Evolutionary conservation across 352 stramenopile species (phyloP), one percentile per base, ranked within the genome.

Genomic region (Globisporangium sylvaticum): DNA sequence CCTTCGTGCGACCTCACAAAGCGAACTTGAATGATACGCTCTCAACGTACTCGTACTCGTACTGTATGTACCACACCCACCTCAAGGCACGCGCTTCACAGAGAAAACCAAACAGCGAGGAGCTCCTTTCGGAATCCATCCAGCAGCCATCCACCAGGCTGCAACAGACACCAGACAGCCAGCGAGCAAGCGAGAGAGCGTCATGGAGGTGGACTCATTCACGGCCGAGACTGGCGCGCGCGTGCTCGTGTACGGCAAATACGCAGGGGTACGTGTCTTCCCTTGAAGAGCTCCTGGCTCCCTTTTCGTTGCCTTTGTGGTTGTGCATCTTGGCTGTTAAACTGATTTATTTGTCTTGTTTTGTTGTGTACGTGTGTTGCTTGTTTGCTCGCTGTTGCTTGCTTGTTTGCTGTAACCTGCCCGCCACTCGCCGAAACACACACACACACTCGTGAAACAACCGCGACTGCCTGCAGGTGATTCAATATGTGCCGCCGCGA

Each of bases 161-260:
- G 32, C 32, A n/a, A n/a, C 8, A 46, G 14, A n/a, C 39, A 46
- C 42, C 42, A 12, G 18, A 50, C 42, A 52, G 48, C 25, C 27
- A 68, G n/a, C n/a, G n/a, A 64, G 63, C 52, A 27, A 24, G 12
- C 18, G 24, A 37, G 18, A 71, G 77, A 71, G 77, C 68, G 73
- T 75, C 27, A 65, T 76, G 27, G 71, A 84, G 6, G 59, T 68
- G 14, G 69, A 76, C 39, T 58, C 60, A 20, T 77, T 84, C 62
- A 72, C 37, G 46, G 66, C 83, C 48, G 70, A 76, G 48, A 32
- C 71, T 25, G 78, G 77, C 39, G 71, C 65, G 31, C 83, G 78
- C 58, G 87, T 95, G 71, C 73, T 95, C 22, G 84, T 95, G 56
- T 88, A 79, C 66, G 81, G 85, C 70, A 94, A 94, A 62, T 81